A percentile compares a stretch with the other conserved stretches of the same genome.
These are phyloP conservation scores for Panaeolus cyanescens DNA, from an alignment of 768 basidiomycete species.

Conservation along the genomic window DNA sequence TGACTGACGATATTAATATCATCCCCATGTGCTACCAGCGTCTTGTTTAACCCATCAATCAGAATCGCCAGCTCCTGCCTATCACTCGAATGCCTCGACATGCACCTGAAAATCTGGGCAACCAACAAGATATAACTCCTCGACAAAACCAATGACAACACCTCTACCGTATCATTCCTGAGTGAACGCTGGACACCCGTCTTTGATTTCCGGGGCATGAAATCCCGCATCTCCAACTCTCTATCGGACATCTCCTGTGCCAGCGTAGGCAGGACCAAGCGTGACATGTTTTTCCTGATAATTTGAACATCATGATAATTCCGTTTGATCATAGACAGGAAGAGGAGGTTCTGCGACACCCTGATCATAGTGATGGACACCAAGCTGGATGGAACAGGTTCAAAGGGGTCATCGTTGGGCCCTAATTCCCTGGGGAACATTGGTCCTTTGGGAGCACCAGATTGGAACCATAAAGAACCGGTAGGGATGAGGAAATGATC, in stretches of 20 bases:
- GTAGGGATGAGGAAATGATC: slow-evolving; percentile 71
- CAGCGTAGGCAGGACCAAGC: slow-evolving; percentile 58
- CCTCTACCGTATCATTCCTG: slow-evolving; percentile 22
- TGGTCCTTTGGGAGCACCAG: slow-evolving; percentile 51
- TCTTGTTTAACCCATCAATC: slow-evolving; percentile 71
- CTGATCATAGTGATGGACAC: slow-evolving; percentile 64
- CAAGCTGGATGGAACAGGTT: slow-evolving; percentile 42
- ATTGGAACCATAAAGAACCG: slow-evolving; percentile 68
- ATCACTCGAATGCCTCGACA: slow-evolving; percentile 73
- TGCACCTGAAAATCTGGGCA: slow-evolving; percentile 69
- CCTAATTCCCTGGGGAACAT: slow-evolving; percentile 61
- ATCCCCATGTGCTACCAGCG: slow-evolving; percentile 66
- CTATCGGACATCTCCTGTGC: slow-evolving; percentile 24
- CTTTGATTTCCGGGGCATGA: slow-evolving; percentile 39
- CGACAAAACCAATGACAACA: slow-evolving; percentile 62
- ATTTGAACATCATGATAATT: slow-evolving; percentile 69
- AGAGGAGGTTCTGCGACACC: slow-evolving; percentile 70
- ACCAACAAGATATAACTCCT: slow-evolving; percentile 70
- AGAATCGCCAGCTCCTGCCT: slow-evolving; percentile 65
- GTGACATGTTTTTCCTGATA: slow-evolving; percentile 64
- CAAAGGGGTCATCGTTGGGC: slow-evolving; percentile 35
- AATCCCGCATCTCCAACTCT: slow-evolving; percentile 45
- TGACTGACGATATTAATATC: slow-evolving; percentile 81
- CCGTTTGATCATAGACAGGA: slow-evolving; percentile 62
- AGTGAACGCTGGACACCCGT: slow-evolving; percentile 13